Evolutionary conservation across 73 alveolate genomes (phyloP).

Genomic region (Tetrahymena thermophila): DNA sequence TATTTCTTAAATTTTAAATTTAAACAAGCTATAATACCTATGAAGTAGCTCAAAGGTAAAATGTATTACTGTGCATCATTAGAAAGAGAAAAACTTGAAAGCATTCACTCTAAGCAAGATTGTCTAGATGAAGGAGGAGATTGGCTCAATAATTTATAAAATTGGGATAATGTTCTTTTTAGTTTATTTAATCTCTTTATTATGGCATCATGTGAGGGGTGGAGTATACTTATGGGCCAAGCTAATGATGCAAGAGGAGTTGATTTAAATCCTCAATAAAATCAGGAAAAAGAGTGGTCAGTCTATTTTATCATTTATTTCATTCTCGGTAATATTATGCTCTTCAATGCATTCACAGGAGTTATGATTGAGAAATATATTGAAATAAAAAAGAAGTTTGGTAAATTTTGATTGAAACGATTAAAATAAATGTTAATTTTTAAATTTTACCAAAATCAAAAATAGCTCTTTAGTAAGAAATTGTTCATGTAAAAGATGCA

Average conservation of each 20-base stretch:
- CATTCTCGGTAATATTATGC: constrained; percentile 49
- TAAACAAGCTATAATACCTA: not conserved
- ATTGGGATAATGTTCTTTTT: constrained; percentile 56
- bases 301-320: constrained; percentile 42
- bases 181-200: constrained; percentile 60
- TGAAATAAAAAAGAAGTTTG: constrained; percentile 40
- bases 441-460: not conserved
- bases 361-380: constrained; percentile 49
- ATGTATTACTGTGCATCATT: not conserved
- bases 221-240: constrained; percentile 44
- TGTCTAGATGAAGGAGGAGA: constrained; percentile 25
- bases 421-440: not conserved
- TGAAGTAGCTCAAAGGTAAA: constrained; percentile 47
- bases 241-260: constrained; percentile 47
- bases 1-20: not conserved
- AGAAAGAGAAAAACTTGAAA: not conserved
- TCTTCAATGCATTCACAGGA: constrained; percentile 53
- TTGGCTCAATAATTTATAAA: constrained; percentile 30
- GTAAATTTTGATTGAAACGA: constrained; percentile 12
- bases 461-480: not conserved
- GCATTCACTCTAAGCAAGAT: constrained; percentile 37
- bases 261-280: constrained; percentile 27
- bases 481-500: not conserved
- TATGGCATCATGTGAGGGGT: constrained; percentile 52
- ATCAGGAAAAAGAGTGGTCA: constrained; percentile 24